Base-by-base conservation (phyloP, 1,284 basidiomycete genomes). In the Pseudozyma flocculosa region DNA sequence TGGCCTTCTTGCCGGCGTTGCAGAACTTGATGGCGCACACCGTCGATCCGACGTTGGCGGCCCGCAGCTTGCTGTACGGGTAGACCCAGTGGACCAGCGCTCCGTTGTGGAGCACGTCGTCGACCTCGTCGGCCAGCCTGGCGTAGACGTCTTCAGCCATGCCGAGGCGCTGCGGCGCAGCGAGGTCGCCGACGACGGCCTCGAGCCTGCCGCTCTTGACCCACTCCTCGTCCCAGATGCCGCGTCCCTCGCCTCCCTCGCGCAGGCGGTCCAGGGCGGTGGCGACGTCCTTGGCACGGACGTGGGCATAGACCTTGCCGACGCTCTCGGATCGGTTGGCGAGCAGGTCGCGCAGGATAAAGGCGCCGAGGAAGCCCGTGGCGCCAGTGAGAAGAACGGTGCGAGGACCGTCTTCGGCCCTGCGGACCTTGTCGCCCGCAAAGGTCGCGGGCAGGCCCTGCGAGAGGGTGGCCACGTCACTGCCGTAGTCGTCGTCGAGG, bases 41-140 rank as follows among this genome's bases (percentile, higher is more conserved):
- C 2, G 95, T 98, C 0, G 89, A 88, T 3, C 93, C 76, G 14
- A 98, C 95, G 76, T 98, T 99, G 24, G 93, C 86, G 0, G 88
- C 84, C 17, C 93, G 88, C 34, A 99, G 84, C 79, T 88, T 92
- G 77, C 91, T 88, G 80, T 99, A 99, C 0, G 93, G 92, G 79
- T 97, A 98, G 2, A 98, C 91, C 95, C 95, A 99, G 78, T 98
- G 95, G 15, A 98, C 95, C 77, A 98, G 81, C 21, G 95, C 95
- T 41, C 95, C 95, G 72, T 99, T 99, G 79, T 98, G 95, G 50
- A 98, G 78, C 26, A 99, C 83, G 1, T 86, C 86, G 76, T 97
- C 92, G 0, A 87, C 86, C 76, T 94, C 88, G 26, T 81, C 75
- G 0, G 87, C 84, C 14, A 96, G 75, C 21, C 84, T 81, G 32